A percentile compares a stretch with the other conserved stretches of the same genome.
Conservation (phyloP, 768 basidiomycete species). For the Tricholoma saponaceum region DNA sequence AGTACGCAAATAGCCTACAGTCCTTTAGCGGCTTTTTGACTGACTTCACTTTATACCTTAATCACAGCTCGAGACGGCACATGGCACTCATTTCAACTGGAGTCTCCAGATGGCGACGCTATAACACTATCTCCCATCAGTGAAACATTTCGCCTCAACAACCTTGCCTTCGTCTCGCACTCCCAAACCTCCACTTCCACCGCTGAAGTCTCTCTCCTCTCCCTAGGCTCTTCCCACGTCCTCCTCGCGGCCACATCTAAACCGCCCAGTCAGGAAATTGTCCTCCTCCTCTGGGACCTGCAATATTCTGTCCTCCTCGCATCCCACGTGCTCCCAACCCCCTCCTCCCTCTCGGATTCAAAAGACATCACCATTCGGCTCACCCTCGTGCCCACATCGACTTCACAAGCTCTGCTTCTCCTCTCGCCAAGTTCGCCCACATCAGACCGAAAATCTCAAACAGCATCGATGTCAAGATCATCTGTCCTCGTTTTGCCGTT, state of each 20-base stretch:
- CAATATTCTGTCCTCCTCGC: constrained; percentile 65
- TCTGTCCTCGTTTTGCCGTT: constrained; percentile 59
- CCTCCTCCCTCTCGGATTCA: constrained; percentile 34
- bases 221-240: constrained; percentile 55
- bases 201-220: constrained; percentile 33
- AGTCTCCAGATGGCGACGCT: constrained; percentile 18
- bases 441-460: constrained; percentile 16
- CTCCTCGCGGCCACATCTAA: constrained; percentile 45
- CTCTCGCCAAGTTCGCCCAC: constrained; percentile 33
- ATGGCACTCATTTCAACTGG: constrained; percentile 39
- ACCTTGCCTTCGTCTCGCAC: constrained; percentile 25
- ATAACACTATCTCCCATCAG: constrained; percentile 19
- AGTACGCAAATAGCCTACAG: constrained; percentile 28
- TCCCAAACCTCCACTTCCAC: constrained; percentile 14
- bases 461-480: constrained; percentile 35
- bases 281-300: constrained; percentile 64
- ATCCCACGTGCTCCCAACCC: constrained; percentile 45
- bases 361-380: constrained; percentile 25
- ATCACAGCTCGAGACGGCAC: constrained; percentile 37
- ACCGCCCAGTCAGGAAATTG: constrained; percentile 38
- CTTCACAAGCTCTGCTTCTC: constrained; percentile 50
- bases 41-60: not conserved
- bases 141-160: constrained; percentile 26
- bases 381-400: constrained; percentile 26
- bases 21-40: not conserved